Percentiles rank a stretch among this genome's conserved stretches.
phyloP scores from a whole-genome alignment of 1,139 yeast species.

The Suhomyces wounanorum region DNA sequence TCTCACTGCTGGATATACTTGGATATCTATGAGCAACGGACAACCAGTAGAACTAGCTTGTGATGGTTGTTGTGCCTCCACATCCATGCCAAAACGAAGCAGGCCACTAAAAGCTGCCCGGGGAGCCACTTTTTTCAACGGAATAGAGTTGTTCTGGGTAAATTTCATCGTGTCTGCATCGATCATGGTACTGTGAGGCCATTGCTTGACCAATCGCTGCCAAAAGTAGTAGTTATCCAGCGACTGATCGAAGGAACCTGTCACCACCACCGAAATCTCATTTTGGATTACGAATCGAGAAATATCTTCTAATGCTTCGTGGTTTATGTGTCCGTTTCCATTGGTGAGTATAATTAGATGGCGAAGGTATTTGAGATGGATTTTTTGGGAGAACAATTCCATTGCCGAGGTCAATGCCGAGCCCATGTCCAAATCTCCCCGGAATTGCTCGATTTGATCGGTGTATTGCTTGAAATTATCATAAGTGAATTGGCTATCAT shows the following conservation, averaged over 20 bases:
- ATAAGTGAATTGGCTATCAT: constrained; percentile 29
- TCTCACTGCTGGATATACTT: constrained; percentile 66
- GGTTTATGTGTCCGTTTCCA: constrained; percentile 17
- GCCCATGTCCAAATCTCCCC: constrained; percentile 20
- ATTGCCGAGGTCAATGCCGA: constrained; percentile 34
- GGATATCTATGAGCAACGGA: constrained; percentile 48
- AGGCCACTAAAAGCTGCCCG: constrained; percentile 37
- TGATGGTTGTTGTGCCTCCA: constrained; percentile 3
- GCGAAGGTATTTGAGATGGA: constrained; percentile 33
- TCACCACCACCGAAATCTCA: constrained; percentile 25
- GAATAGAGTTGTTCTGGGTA: constrained; percentile 22
- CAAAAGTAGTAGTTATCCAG: constrained; percentile 14
- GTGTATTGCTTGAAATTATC: constrained; percentile 19
- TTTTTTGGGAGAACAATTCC: constrained; percentile 32
- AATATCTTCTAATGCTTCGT: constrained; percentile 19
- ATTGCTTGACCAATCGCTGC: constrained; percentile 17
- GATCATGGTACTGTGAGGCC: constrained; percentile 17
- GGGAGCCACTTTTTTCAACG: constrained; percentile 40
- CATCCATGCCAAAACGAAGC: constrained; percentile 41
- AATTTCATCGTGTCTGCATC: constrained; percentile 19
- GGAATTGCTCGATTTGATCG: neutral
- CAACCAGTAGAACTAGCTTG: constrained; percentile 11
- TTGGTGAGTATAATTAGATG: constrained; percentile 51
- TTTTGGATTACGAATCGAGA: constrained; percentile 22
- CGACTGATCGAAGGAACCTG: constrained; percentile 1